phyloP scores from a whole-genome alignment of 176 grass and related monocot species.

The Poa pratensis region DNA sequence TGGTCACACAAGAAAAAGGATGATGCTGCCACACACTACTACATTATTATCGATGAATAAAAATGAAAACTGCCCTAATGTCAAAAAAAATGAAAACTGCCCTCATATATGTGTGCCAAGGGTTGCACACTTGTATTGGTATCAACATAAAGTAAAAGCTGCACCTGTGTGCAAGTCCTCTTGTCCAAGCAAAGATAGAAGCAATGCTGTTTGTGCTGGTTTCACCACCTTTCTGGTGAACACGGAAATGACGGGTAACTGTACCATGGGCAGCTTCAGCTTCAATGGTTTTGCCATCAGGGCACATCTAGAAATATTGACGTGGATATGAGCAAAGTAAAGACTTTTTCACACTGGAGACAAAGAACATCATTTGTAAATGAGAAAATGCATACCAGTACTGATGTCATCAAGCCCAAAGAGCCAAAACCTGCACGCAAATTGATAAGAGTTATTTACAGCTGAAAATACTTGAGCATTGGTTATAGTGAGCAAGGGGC shows the following conservation, averaged over 20 bases:
- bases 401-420: constrained; percentile 96
- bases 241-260: constrained; percentile 93
- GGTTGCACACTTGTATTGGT: not conserved
- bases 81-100: constrained; percentile 25
- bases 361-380: constrained; percentile 25
- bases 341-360: not conserved
- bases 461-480: constrained; percentile 23
- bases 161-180: constrained; percentile 94
- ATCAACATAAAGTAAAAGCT: constrained; percentile 5
- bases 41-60: constrained; percentile 7
- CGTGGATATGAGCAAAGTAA: not conserved
- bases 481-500: not conserved
- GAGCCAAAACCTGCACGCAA: constrained; percentile 87
- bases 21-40: not conserved
- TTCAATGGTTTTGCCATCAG: constrained; percentile 98
- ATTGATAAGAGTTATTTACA: constrained; percentile 15
- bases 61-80: not conserved
- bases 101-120: not conserved
- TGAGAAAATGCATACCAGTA: constrained; percentile 67
- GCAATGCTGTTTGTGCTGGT: constrained; percentile 99
- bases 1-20: not conserved
- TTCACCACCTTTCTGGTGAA: constrained; percentile 94
- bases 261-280: constrained; percentile 98
- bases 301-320: constrained; percentile 70
- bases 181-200: constrained; percentile 98